These are phyloP conservation scores for Camellia sinensis DNA, from an alignment of 148 eudicot genomes.

Conservation along the genomic window DNA sequence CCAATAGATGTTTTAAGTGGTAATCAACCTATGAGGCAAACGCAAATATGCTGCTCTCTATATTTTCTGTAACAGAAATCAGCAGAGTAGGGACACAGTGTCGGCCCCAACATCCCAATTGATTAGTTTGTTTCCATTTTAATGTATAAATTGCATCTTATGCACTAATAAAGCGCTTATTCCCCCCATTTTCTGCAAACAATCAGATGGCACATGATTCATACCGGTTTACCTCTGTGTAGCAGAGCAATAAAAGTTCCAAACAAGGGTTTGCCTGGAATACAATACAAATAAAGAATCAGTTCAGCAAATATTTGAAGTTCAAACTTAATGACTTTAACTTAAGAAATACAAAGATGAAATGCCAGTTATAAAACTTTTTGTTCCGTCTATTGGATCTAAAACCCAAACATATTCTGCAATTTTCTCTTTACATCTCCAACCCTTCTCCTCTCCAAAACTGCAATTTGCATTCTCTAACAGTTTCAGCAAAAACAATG, in stretches of 20 bases:
- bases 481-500: background rate
- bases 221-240: conserved; percentile 93
- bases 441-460: conserved; percentile 96
- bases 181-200: background rate
- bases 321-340: conserved; percentile 7
- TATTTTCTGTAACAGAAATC: background rate
- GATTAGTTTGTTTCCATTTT: background rate
- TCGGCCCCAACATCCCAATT: background rate
- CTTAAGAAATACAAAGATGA: background rate
- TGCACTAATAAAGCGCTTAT: background rate
- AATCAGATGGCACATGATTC: conserved; percentile 22
- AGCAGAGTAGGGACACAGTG: background rate
- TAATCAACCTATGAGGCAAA: too few relatives aligned
- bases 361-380: conserved; percentile 94
- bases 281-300: background rate
- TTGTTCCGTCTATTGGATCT: conserved; percentile 98
- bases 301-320: background rate
- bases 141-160: background rate
- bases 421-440: conserved; percentile 75
- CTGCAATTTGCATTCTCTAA: conserved; percentile 40
- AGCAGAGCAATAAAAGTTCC: conserved; percentile 91
- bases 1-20: too few relatives aligned
- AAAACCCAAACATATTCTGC: conserved; percentile 96
- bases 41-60: background rate
- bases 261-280: conserved; percentile 87